Evolutionary conservation across 2,329 filamentous ascomycete species (phyloP), one percentile per base, ranked within the genome.

Genomic region (Sporothrix humicola): DNA sequence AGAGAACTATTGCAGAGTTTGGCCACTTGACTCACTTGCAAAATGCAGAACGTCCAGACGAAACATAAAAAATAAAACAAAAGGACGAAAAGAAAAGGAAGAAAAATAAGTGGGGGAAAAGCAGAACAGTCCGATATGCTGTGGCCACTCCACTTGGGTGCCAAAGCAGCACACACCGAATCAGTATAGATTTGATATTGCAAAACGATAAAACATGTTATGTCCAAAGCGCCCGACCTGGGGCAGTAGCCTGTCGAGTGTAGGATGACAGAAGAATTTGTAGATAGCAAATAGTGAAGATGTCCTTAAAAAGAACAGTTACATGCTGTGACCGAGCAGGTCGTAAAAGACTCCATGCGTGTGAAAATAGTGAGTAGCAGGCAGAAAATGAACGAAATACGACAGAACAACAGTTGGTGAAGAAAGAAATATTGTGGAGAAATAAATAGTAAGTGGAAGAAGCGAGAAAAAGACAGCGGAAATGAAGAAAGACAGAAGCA

Each of bases 201-300:
- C 79, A 81, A 81, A 81, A 79, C 77, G 75, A 78, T 82, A 82
- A 81, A 81, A 73, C 74, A 82, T 82, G 77, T 79, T 79, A 78
- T 82, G 80, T 82, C 81, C 81, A 82, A 82, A 77, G 80, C 80
- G 79, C 81, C 79, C 79, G 77, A 52, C 77, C 73, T 66, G 78
- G 31, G 80, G 78, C 79, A 79, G 80, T 81, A 81, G 80, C 81
- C 80, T 78, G 77, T 77, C 79, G 78, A 80, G 80, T 75, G 80
- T 82, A 82, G 81, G 80, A 82, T 82, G 80, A 80, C 78, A 37
- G 80, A 77, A 77, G 79, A 77, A 81, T 81, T 77, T 78, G 79
- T 81, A 82, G 78, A 79, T 78, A 81, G 79, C 77, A 81, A 78
- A 76, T 80, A 79, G 74, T 78, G 78, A 79, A 81, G 76, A 81